A percentile compares a stretch with the other conserved stretches of the same genome.
Conservation (phyloP, 768 basidiomycete species). For the Sarcodon aspratus region DNA sequence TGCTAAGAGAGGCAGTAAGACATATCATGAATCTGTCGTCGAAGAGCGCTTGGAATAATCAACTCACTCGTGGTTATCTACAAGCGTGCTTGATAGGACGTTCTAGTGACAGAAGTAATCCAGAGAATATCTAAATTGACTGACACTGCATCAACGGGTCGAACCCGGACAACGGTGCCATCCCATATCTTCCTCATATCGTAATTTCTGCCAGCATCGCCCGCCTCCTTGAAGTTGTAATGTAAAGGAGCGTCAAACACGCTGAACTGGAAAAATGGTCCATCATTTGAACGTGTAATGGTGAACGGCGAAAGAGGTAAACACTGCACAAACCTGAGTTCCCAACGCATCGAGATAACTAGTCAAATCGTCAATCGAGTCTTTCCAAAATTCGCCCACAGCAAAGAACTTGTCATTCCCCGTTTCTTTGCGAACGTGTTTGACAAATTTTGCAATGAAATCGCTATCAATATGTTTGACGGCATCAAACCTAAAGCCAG, state of each 20-base stretch:
- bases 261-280: constrained; percentile 68
- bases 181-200: constrained; percentile 71
- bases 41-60: neutral
- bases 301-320: no score
- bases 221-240: constrained; percentile 70
- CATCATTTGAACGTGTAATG: no score
- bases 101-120: no score
- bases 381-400: constrained; percentile 78
- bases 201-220: constrained; percentile 50
- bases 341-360: no score
- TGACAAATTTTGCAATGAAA: constrained; percentile 63
- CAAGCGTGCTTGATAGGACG: constrained; percentile 28
- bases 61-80: constrained; percentile 82
- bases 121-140: no score
- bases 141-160: constrained; percentile 77
- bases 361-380: constrained; percentile 27
- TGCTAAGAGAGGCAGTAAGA: constrained; percentile 27
- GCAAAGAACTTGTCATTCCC: constrained; percentile 45
- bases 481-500: constrained; percentile 81
- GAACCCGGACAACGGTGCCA: constrained; percentile 50
- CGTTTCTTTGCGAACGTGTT: constrained; percentile 32
- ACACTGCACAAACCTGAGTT: no score
- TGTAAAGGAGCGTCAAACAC: constrained; percentile 93
- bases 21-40: neutral
- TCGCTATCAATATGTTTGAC: constrained; percentile 78